Evolutionary conservation across 2,329 filamentous ascomycete genomes (phyloP), one percentile per base, ranked within the genome.

Genomic region (Epichloe coenophiala): DNA sequence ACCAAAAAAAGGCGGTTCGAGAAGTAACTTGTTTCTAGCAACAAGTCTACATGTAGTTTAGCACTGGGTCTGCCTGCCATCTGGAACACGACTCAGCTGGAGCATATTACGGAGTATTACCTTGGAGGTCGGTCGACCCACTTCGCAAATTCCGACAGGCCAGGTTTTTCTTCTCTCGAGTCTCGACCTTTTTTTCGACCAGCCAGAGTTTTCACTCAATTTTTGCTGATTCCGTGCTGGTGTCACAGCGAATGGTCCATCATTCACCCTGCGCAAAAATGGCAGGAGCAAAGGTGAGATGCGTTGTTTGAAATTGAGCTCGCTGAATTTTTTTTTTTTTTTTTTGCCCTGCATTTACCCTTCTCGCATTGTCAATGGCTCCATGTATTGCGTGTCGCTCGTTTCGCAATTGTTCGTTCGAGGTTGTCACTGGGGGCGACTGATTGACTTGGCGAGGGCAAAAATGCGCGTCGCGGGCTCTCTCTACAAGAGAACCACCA

Each of bases 211-310:
- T 41, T 27, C 38, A 39, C 43, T 43, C 47, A 39, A 38, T 46
- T 38, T 46, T 38, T 46, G 12, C 35, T 21, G 33, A 49, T 53
- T 37, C 45, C 37, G 39, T 36, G 38, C 50, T 31, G 39, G 23
- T 48, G 35, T 39, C 41, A 49, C 47, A 38, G 23, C 48, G 33
- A 45, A 15, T 38, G 27, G 41, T 38, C 35, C 43, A 42, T 45
- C 39, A 48, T 31, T 17, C 27, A n/a, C n/a, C n/a, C n/a, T n/a
- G n/a, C n/a, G n/a, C n/a, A 45, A 33, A 36, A 41, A 59, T 59
- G 57, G 55, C 57, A 40, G 54, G 53, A 53, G 51, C 51, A 51
- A 59, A 58, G 56, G 57, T 57, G 46, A 42, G 46, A 33, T 15
- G 33, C 17, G 8, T 37, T 23, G 27, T 12, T 37, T 7, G 21